Conservation (phyloP, 2,329 filamentous ascomycete species). For the Verticillium longisporum region DNA sequence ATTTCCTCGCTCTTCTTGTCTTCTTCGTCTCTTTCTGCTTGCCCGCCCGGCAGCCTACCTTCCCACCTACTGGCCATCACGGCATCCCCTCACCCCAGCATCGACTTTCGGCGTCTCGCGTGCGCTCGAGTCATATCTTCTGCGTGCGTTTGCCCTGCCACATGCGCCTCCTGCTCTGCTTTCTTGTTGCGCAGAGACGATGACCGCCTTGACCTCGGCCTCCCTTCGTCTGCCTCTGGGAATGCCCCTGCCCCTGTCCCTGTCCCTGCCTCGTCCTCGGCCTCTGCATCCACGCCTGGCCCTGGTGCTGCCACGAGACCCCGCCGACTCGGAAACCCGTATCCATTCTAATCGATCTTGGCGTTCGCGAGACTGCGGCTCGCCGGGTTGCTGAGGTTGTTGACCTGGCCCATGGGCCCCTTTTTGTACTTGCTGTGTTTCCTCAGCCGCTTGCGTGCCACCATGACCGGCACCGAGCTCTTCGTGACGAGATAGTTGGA, state of each 20-base stretch:
- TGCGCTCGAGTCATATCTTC: background rate
- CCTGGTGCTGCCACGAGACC: background rate
- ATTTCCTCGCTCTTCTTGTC: background rate
- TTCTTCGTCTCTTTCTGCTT: background rate
- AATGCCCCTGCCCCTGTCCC: background rate
- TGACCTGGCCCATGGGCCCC: conserved; percentile 65
- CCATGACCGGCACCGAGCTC: conserved; percentile 96
- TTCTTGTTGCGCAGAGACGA: background rate
- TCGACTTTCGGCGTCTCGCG: background rate
- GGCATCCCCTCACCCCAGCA: no score
- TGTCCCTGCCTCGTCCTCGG: background rate
- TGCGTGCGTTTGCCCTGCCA: background rate
- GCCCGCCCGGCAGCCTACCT: background rate
- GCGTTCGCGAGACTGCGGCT: conserved; percentile 62
- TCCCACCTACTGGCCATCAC: background rate
- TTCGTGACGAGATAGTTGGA: conserved; percentile 97
- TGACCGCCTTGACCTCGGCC: background rate
- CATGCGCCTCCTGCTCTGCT: background rate
- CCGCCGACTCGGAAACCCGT: conserved; percentile 4
- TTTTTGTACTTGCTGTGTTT: conserved; percentile 81
- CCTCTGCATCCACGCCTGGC: background rate
- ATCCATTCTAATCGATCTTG: conserved; percentile 58
- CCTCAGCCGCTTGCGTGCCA: conserved; percentile 80
- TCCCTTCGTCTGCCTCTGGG: background rate
- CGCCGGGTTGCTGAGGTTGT: conserved; percentile 69